Percentiles rank a stretch among this genome's conserved stretches.
These are phyloP conservation scores for Apiotrichum siamense DNA, from an alignment of 1,284 basidiomycete species.

Conservation along the genomic window DNA sequence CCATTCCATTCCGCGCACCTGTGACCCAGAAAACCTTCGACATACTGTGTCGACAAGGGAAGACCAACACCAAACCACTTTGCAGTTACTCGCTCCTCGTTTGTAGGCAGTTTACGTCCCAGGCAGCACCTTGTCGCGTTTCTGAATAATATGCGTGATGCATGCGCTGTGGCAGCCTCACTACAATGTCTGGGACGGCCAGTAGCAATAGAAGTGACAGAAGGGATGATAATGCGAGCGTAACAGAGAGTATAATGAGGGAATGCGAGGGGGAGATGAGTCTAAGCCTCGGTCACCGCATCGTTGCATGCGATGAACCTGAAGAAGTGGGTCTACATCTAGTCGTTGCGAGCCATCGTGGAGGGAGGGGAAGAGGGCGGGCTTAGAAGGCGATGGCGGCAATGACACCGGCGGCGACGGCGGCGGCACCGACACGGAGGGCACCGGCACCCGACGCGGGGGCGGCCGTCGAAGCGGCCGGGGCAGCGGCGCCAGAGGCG, in stretches of 20 bases:
- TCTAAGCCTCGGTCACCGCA: neutral
- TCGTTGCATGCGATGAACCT: neutral
- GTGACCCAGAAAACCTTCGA: too few species aligned
- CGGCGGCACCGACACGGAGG: constrained; percentile 1
- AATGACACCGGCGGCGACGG: constrained; percentile 1
- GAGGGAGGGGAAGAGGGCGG: too few species aligned
- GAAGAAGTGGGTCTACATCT: neutral
- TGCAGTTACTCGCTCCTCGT: too few species aligned
- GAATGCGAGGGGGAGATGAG: neutral
- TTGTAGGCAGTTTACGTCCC: neutral
- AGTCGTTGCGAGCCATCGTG: neutral
- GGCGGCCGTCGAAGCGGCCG: constrained; percentile 21
- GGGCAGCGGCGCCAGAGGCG: constrained; percentile 13
- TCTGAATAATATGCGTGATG: neutral
- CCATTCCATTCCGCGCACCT: too few species aligned
- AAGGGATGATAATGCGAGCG: neutral
- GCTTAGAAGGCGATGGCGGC: constrained; percentile 10
- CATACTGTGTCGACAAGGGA: too few species aligned
- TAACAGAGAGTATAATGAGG: neutral
- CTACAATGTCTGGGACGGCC: neutral
- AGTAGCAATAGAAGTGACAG: neutral
- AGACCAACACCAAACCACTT: too few species aligned
- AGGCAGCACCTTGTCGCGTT: too few species aligned
- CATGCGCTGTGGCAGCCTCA: neutral
- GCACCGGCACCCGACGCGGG: constrained; percentile 14